phyloP scores from a whole-genome alignment of 768 basidiomycete species.

The Collybia sordida region DNA sequence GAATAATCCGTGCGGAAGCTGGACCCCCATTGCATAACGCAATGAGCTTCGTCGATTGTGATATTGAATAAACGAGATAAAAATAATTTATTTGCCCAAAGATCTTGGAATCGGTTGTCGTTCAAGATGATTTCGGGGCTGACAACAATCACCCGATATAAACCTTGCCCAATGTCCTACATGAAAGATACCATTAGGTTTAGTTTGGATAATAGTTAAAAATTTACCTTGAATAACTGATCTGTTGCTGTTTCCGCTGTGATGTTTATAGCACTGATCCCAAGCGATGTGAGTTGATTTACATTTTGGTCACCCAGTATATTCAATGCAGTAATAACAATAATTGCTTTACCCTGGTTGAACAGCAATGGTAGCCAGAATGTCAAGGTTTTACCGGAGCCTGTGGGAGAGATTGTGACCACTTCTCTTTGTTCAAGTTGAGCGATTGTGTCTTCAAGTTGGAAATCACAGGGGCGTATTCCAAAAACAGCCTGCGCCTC shows the following conservation, averaged over 20 bases:
- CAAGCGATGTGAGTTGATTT: slow-evolving; percentile 4
- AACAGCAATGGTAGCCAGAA: slow-evolving; percentile 22
- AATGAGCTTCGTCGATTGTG: slow-evolving; percentile 34
- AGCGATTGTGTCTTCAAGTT: slow-evolving; percentile 9
- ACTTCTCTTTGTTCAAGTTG: slow-evolving; percentile 11
- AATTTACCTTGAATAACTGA: slow-evolving; percentile 16
- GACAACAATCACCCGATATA: slow-evolving; percentile 16
- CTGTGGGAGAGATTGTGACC: slow-evolving; percentile 20
- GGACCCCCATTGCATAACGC: slow-evolving; percentile 29
- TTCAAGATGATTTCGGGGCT: too few relatives aligned
- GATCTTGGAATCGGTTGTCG: neutral
- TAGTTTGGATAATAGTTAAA: neutral
- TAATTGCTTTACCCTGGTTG: slow-evolving; percentile 9
- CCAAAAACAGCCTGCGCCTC: slow-evolving; percentile 9
- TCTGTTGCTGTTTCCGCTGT: slow-evolving; percentile 10
- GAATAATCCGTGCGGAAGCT: slow-evolving; percentile 28
- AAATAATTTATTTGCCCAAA: slow-evolving; percentile 17
- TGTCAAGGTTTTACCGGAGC: slow-evolving; percentile 22
- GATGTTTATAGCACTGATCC: slow-evolving; percentile 11
- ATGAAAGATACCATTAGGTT: slow-evolving; percentile 10
- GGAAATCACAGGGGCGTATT: slow-evolving; percentile 15
- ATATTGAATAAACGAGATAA: slow-evolving; percentile 22
- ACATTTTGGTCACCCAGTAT: slow-evolving; percentile 19
- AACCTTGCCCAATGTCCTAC: slow-evolving; percentile 16
- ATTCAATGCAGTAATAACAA: slow-evolving; percentile 20